Conservation (phyloP, 208 protist species). For the Trypanosoma melophagium region DNA sequence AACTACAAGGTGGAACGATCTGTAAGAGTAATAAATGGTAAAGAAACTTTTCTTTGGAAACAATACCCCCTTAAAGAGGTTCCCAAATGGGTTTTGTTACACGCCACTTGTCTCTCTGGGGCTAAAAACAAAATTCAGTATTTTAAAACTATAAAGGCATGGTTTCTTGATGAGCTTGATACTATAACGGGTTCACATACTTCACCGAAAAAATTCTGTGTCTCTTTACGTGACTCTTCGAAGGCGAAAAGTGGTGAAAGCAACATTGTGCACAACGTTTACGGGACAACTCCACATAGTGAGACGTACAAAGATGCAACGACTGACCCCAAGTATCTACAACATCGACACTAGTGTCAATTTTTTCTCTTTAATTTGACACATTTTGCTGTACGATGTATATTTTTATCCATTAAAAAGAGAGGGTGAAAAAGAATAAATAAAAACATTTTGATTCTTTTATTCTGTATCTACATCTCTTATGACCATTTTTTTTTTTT, state of each 20-base stretch:
- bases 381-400: neutral
- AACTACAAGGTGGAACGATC: constrained; percentile 34
- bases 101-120: constrained; percentile 37
- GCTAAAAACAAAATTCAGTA: constrained; percentile 30
- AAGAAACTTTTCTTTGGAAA: constrained; percentile 33
- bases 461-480: too few relatives aligned
- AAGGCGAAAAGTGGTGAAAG: neutral
- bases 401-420: neutral
- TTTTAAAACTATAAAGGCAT: constrained; percentile 33
- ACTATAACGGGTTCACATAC: constrained; percentile 17
- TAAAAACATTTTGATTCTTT: too few relatives aligned
- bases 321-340: constrained; percentile 16
- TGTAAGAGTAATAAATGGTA: constrained; percentile 1
- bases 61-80: constrained; percentile 12
- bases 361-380: neutral
- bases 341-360: constrained; percentile 18
- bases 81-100: constrained; percentile 29
- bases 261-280: constrained; percentile 3
- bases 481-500: too few relatives aligned
- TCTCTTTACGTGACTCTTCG: constrained; percentile 6
- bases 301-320: constrained; percentile 17
- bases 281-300: constrained; percentile 24
- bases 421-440: too few relatives aligned
- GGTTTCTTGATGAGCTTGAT: constrained; percentile 36
- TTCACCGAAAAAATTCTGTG: constrained; percentile 24